Evolutionary conservation across 495 filamentous ascomycete genomes (phyloP).

Genomic region (Neurospora sp.): DNA sequence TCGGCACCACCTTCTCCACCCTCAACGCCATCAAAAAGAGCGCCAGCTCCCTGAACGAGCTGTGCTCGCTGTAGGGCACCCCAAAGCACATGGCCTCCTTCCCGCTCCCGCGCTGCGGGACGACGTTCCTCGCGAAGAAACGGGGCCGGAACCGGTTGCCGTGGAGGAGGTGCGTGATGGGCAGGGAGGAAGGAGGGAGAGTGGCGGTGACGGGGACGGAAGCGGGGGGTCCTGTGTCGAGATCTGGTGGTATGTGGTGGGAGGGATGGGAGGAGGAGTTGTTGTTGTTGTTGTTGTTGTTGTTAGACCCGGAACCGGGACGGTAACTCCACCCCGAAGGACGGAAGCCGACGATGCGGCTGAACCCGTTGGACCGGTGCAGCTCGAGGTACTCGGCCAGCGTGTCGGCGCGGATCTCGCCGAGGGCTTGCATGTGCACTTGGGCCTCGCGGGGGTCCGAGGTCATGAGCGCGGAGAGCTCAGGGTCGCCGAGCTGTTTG

Average conservation of each 20-base stretch:
- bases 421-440: conserved; percentile 93
- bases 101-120: conserved; percentile 69
- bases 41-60: conserved; percentile 83
- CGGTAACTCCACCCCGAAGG: conserved; percentile 89
- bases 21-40: conserved; percentile 83
- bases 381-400: conserved; percentile 76
- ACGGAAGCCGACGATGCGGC: conserved; percentile 80
- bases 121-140: conserved; percentile 55
- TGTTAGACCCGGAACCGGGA: conserved; percentile 24
- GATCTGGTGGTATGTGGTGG: conserved; percentile 19
- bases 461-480: conserved; percentile 68
- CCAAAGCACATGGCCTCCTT: conserved; percentile 70
- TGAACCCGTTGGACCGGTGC: conserved; percentile 61
- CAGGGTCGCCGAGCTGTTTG: conserved; percentile 71
- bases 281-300: not conserved
- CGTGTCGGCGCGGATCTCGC: conserved; percentile 81
- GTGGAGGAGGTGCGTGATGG: conserved; percentile 53
- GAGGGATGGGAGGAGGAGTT: not conserved
- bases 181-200: conserved; percentile 23
- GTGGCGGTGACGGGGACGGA: conserved; percentile 18
- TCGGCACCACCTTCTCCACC: conserved; percentile 84
- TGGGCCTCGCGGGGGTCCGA: conserved; percentile 73
- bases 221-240: not conserved
- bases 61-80: conserved; percentile 93
- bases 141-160: conserved; percentile 60